These are phyloP conservation scores for Trichoderma simmonsii DNA, from an alignment of 2,329 filamentous ascomycete species.

Conservation along the genomic window DNA sequence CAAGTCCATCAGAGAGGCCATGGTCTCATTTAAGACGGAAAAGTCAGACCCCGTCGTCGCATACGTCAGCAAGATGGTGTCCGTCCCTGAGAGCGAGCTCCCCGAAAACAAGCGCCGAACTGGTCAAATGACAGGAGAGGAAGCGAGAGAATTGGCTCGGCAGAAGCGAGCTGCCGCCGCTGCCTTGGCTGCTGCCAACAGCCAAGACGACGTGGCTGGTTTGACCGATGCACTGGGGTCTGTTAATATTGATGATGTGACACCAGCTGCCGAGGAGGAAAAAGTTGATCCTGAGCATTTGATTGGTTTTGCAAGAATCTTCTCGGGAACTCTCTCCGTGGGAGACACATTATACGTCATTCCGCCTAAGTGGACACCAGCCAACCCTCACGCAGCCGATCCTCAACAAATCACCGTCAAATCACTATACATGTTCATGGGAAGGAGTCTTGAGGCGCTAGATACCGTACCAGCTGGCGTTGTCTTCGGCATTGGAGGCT, in stretches of 20 bases:
- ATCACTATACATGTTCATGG: conserved; percentile 94
- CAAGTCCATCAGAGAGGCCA: conserved; percentile 68
- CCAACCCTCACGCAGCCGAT: conserved; percentile 66
- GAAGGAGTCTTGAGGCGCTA: conserved; percentile 78
- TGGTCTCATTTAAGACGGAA: conserved; percentile 72
- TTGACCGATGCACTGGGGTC: conserved; percentile 60
- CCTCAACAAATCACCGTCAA: conserved; percentile 82
- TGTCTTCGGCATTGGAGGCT: conserved; percentile 89
- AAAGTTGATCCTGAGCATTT: conserved; percentile 77
- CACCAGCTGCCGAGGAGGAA: conserved; percentile 49
- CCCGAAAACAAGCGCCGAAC: conserved; percentile 75
- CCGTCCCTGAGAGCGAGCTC: conserved; percentile 86
- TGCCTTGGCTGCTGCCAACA: conserved; percentile 63
- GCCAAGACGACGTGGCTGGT: conserved; percentile 49
- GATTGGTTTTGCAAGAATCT: conserved; percentile 91
- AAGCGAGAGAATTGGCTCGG: conserved; percentile 81
- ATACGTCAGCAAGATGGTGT: conserved; percentile 98
- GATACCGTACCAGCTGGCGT: conserved; percentile 86
- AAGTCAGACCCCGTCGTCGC: conserved; percentile 77
- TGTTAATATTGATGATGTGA: conserved; percentile 55
- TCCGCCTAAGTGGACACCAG: conserved; percentile 88
- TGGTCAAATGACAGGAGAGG: conserved; percentile 77
- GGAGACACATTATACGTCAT: conserved; percentile 90
- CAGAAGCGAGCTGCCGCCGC: conserved; percentile 89
- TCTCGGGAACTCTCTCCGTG: conserved; percentile 84